Percentiles rank a stretch among this genome's conserved stretches.
Evolutionary conservation across 257 asterid species (phyloP).

Genomic region (Nicotiana undulata): DNA sequence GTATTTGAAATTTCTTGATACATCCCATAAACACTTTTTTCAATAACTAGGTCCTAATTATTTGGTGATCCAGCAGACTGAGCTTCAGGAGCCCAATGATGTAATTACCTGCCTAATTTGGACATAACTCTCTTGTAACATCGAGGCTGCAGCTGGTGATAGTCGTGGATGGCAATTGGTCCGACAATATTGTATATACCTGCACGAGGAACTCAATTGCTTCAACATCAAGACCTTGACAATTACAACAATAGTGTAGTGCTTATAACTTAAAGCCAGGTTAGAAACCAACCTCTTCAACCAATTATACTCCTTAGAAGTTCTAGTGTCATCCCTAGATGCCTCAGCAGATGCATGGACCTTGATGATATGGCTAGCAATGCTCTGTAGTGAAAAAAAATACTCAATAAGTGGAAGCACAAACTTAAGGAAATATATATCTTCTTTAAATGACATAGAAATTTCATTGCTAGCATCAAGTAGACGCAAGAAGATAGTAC

Average conservation of each 20-base stretch:
- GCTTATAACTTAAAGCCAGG: not conserved
- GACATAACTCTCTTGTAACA: conserved; percentile 78
- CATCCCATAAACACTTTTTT: too few relatives aligned
- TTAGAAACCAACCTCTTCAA: conserved; percentile 57
- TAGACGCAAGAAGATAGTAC: too few relatives aligned
- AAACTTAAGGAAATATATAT: too few relatives aligned
- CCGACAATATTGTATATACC: conserved; percentile 91
- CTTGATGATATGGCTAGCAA: conserved; percentile 88
- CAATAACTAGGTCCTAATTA: too few relatives aligned
- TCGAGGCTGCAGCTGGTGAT: conserved; percentile 86
- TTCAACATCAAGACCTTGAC: conserved; percentile 10
- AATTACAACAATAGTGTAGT: not conserved
- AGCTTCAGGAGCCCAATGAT: not conserved
- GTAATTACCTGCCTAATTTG: conserved; percentile 83
- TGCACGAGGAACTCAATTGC: conserved; percentile 24
- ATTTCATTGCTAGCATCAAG: too few relatives aligned
- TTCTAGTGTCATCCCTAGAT: conserved; percentile 44
- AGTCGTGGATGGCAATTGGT: conserved; percentile 86
- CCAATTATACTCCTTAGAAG: conserved; percentile 84
- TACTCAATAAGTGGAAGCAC: conserved; percentile 18
- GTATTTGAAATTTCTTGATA: not conserved
- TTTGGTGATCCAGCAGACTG: not conserved
- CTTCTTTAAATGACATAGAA: too few relatives aligned
- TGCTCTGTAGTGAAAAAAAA: conserved; percentile 41
- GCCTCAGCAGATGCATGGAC: conserved; percentile 92